phyloP scores from a whole-genome alignment of 306 rosid genomes.

The Ziziphus jujuba region DNA sequence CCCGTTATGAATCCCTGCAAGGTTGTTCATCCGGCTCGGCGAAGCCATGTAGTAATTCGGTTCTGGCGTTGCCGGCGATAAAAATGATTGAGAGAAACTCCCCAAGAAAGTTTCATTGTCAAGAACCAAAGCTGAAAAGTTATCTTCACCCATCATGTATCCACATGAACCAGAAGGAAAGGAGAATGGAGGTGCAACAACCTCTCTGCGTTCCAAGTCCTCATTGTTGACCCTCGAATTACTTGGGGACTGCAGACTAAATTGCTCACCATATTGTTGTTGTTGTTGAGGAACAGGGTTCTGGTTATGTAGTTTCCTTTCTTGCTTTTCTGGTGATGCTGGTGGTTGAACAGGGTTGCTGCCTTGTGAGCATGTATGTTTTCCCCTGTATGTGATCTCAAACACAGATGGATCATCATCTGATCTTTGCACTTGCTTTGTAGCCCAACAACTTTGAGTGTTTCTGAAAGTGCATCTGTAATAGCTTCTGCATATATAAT shows the following conservation, averaged over 20 bases:
- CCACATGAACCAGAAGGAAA: constrained; percentile 59
- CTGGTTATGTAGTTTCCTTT: constrained; percentile 31
- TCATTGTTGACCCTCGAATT: constrained; percentile 31
- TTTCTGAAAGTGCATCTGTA: constrained; percentile 91
- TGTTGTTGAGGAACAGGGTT: constrained; percentile 14
- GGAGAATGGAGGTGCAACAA: constrained; percentile 42
- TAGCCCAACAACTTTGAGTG: constrained; percentile 77
- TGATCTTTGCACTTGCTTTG: constrained; percentile 95
- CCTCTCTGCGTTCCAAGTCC: constrained; percentile 41
- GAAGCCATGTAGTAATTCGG: constrained; percentile 38
- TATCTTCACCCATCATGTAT: constrained; percentile 30
- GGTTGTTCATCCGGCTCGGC: constrained; percentile 41
- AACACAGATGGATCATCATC: constrained; percentile 76
- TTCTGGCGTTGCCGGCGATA: constrained; percentile 45
- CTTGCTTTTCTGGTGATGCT: constrained; percentile 59
- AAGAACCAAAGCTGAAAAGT: constrained; percentile 26
- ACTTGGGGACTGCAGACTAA: constrained; percentile 20
- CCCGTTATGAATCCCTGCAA: constrained; percentile 31
- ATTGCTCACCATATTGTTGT: constrained; percentile 27
- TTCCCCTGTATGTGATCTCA: constrained; percentile 79
- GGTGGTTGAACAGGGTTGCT: constrained; percentile 41
- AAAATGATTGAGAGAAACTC: constrained; percentile 39
- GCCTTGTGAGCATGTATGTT: constrained; percentile 73
- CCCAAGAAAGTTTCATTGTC: constrained; percentile 40
- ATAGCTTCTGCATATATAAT: constrained; percentile 78